phyloP scores from a whole-genome alignment of 2,329 filamentous ascomycete genomes.

The Talaromyces albobiverticillius region DNA sequence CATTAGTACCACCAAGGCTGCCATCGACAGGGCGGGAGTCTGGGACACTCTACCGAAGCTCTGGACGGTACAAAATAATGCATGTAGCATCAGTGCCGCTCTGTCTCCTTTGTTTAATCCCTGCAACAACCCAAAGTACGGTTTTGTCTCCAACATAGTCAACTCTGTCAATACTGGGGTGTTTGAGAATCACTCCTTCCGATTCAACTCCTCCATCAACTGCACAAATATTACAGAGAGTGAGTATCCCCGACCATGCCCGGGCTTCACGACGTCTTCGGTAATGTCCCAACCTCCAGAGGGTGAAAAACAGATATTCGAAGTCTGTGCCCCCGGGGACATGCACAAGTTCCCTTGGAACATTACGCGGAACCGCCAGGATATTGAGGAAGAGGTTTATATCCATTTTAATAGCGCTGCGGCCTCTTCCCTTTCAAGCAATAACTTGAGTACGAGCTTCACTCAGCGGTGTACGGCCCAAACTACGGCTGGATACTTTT shows the following conservation, averaged over 20 bases:
- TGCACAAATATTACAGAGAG: neutral
- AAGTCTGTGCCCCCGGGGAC: neutral
- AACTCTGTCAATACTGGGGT: neutral
- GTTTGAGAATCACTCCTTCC: neutral
- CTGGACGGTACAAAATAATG: neutral
- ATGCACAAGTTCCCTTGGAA: neutral
- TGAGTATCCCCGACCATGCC: neutral
- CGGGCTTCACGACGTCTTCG: neutral
- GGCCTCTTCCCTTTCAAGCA: neutral
- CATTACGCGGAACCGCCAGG: neutral
- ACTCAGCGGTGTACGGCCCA: neutral
- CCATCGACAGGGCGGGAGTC: neutral
- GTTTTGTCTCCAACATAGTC: neutral
- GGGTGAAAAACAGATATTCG: neutral
- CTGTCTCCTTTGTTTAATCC: neutral
- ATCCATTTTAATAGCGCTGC: neutral
- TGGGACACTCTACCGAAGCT: neutral
- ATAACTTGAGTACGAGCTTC: neutral
- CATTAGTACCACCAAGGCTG: neutral
- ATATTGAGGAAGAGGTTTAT: neutral
- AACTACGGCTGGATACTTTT: neutral
- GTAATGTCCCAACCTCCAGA: neutral
- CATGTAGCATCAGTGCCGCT: neutral
- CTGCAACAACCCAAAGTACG: neutral
- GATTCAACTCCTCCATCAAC: neutral